Percentiles rank a stretch among this genome's conserved stretches.
Conservation (phyloP, 306 rosid species). For the Acacia crassicarpa region DNA sequence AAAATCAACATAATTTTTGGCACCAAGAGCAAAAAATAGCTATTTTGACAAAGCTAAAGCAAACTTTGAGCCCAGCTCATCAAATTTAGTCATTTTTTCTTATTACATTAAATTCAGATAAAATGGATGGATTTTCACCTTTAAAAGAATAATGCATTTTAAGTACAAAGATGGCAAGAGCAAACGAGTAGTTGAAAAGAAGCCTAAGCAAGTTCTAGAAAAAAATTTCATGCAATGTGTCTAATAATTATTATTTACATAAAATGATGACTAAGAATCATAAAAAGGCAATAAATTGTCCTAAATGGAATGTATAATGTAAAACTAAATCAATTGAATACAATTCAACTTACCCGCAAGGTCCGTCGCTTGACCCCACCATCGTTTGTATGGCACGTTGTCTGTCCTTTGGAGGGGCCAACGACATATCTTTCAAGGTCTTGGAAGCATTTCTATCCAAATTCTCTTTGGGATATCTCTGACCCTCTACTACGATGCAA, state of each 20-base stretch:
- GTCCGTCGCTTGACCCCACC: conserved; percentile 66
- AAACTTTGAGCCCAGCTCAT: background rate
- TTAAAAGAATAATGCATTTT: background rate
- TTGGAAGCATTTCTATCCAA: conserved; percentile 41
- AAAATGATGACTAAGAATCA: background rate
- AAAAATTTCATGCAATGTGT: conserved; percentile 6
- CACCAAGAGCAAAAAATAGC: background rate
- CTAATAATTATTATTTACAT: conserved; percentile 3
- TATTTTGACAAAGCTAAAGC: background rate
- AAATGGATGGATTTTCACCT: background rate
- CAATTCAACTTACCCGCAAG: conserved; percentile 63
- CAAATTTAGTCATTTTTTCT: background rate
- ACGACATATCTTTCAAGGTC: conserved; percentile 48
- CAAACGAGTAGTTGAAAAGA: background rate
- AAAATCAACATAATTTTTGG: background rate
- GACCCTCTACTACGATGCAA: conserved; percentile 70
- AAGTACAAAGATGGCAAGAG: background rate
- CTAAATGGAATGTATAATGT: background rate
- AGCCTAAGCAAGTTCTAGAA: background rate
- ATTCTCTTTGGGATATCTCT: conserved; percentile 62
- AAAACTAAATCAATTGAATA: conserved; percentile 3
- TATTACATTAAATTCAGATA: background rate
- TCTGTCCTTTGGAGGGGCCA: conserved; percentile 45
- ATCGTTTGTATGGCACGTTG: conserved; percentile 42
- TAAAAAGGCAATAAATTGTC: conserved; percentile 2